Base-by-base conservation (phyloP, 805 yeast species). In the Pichia phayaonensis region DNA sequence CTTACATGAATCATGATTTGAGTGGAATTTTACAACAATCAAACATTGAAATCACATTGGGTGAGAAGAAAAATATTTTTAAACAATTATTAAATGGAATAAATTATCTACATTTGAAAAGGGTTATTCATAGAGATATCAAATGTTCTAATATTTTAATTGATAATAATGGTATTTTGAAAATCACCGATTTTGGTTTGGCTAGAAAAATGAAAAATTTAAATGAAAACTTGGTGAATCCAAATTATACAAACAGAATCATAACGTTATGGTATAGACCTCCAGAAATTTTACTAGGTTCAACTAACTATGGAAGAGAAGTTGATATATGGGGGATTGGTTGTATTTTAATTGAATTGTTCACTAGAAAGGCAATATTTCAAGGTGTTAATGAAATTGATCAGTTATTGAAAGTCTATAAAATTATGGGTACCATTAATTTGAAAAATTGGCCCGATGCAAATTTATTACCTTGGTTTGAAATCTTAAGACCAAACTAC, bases 281-380 rank as follows among this genome's bases (percentile, higher is more conserved):
- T 1, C 98, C 98, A 0, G 99, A 92, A 65, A 74, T 94, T 31
- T 70, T 94, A 39, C 67, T 94, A 51, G 99, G 99, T 1, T 82
- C 96, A 0, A 90, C 98, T 0, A 83, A 82, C 52, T 94, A 94
- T 67, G 94, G 90, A 0, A 70, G 89, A 40, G 96, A 87, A 59
- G 94, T 94, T 11, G 99, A 94, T 63, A 82, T 89, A 57, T 94
- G 99, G 99, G 97, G 98, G 0, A 83, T 89, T 54, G 99, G 99
- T 2, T 94, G 98, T 69, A 72, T 94, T 24, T 70, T 94, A 53
- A 76, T 89, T 26, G 98, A 94, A 64, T 66, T 94, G 39, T 89
- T 87, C 61, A 77, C 83, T 1, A 78, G 82, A 56, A 69, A 70
- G 31, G 95, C 98, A 0, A 71, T 84, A 1, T 94, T 94, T 64